Percentiles rank a stretch among this genome's conserved stretches.
Conservation (phyloP, 192 early-diverging fungal genomes). For the Lobosporangium transversale region DNA sequence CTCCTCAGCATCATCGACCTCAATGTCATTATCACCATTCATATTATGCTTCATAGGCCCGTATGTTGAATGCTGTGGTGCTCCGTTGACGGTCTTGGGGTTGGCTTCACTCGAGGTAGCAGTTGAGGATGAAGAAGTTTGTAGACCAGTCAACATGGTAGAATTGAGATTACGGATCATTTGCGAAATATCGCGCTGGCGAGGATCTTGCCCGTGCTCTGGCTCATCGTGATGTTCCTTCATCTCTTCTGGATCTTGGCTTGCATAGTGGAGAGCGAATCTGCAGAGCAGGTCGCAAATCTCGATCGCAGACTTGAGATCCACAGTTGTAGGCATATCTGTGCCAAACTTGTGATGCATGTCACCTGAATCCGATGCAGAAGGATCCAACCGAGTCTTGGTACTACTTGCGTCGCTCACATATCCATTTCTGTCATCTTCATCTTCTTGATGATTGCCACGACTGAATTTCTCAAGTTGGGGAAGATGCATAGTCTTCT, state of each 20-base stretch:
- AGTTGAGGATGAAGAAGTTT: not conserved
- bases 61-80: not conserved
- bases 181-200: slow-evolving; percentile 19
- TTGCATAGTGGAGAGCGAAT: slow-evolving; percentile 31
- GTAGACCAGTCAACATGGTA: slow-evolving; percentile 28
- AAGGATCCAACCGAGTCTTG: not conserved
- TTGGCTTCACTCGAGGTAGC: not conserved
- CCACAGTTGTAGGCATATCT: slow-evolving; percentile 41
- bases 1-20: not conserved
- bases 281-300: slow-evolving; percentile 30
- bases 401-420: not conserved
- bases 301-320: slow-evolving; percentile 40
- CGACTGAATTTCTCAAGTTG: not conserved
- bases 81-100: not conserved
- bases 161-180: slow-evolving; percentile 26
- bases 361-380: not conserved
- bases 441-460: not conserved
- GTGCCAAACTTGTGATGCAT: slow-evolving; percentile 35
- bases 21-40: not conserved
- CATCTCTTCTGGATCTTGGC: not conserved
- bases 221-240: not conserved
- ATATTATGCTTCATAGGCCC: too few relatives aligned
- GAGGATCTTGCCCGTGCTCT: not conserved
- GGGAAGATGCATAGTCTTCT: not conserved
- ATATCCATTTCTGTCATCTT: not conserved